A percentile compares a stretch with the other conserved stretches of the same genome.
phyloP scores from a whole-genome alignment of 129 eudicot species.

The Artemisia annua region DNA sequence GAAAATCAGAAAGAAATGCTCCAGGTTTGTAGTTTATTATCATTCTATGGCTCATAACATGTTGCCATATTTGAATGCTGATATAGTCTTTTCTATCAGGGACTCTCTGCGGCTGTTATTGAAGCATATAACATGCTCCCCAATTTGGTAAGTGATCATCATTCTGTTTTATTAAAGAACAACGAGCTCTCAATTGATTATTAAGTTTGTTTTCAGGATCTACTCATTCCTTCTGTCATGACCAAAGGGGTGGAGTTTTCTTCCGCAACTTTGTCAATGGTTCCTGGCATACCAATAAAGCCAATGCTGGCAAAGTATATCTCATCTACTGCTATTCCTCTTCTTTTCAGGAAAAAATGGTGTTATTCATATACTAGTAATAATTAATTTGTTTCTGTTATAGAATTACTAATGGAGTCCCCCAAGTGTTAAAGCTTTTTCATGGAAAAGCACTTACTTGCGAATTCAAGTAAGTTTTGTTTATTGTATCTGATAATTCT shows the following conservation, averaged over 20 bases:
- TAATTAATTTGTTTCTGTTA: neutral
- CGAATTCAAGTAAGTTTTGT: conserved; percentile 75
- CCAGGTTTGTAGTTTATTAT: conserved; percentile 56
- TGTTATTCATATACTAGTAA: conserved; percentile 9
- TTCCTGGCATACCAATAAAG: conserved; percentile 94
- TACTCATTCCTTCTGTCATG: conserved; percentile 82
- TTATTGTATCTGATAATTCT: neutral
- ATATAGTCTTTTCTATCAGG: conserved; percentile 38
- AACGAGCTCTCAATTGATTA: neutral
- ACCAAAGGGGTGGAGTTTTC: conserved; percentile 76
- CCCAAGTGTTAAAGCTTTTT: conserved; percentile 71
- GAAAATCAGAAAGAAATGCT: conserved; percentile 56
- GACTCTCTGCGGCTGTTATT: conserved; percentile 67
- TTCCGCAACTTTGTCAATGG: conserved; percentile 65
- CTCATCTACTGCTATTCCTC: conserved; percentile 10
- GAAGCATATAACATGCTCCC: conserved; percentile 95
- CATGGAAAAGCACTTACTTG: conserved; percentile 78
- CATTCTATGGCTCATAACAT: neutral
- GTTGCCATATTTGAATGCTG: neutral
- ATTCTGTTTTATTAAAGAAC: neutral
- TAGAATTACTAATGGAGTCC: conserved; percentile 84
- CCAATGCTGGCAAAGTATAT: conserved; percentile 99
- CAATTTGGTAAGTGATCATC: conserved; percentile 54
- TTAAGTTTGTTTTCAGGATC: conserved; percentile 48
- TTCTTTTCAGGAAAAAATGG: neutral